Evolutionary conservation across 2,329 filamentous ascomycete genomes (phyloP).

Genomic region (Colletotrichum sp.): DNA sequence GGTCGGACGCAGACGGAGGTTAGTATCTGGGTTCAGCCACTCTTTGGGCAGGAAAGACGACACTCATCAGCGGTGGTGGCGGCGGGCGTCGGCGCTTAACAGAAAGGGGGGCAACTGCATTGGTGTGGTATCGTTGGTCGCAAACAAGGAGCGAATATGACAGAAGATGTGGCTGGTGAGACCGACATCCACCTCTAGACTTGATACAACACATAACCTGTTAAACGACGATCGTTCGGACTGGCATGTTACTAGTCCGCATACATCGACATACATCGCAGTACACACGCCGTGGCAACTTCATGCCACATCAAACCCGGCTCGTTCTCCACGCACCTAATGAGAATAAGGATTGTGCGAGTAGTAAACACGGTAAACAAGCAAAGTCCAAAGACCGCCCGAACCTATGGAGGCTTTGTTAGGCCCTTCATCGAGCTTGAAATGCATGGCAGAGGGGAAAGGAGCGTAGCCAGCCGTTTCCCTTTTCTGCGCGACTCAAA

Average conservation of each 20-base stretch:
- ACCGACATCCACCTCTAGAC: not conserved
- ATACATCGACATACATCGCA: not conserved
- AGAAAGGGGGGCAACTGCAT: not conserved
- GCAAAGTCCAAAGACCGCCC: not conserved
- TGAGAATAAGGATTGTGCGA: too few relatives aligned
- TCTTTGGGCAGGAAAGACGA: not conserved
- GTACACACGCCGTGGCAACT: not conserved
- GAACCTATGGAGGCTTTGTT: too few relatives aligned
- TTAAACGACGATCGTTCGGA: not conserved
- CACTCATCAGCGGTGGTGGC: not conserved
- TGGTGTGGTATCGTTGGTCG: not conserved
- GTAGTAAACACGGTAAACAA: too few relatives aligned
- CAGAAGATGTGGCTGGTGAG: not conserved
- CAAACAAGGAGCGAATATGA: not conserved
- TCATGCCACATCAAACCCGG: not conserved
- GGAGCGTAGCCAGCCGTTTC: not conserved
- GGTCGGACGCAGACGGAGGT: not conserved
- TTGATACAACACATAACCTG: not conserved
- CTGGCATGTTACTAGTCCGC: not conserved
- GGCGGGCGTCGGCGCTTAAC: not conserved
- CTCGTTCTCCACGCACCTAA: too few relatives aligned
- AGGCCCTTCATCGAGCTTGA: too few relatives aligned
- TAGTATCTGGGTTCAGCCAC: not conserved
- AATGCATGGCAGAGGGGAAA: not conserved
- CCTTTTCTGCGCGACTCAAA: not conserved